These are phyloP conservation scores for Aphanomyces euteiches DNA, from an alignment of 352 stramenopile species.

Conservation along the genomic window DNA sequence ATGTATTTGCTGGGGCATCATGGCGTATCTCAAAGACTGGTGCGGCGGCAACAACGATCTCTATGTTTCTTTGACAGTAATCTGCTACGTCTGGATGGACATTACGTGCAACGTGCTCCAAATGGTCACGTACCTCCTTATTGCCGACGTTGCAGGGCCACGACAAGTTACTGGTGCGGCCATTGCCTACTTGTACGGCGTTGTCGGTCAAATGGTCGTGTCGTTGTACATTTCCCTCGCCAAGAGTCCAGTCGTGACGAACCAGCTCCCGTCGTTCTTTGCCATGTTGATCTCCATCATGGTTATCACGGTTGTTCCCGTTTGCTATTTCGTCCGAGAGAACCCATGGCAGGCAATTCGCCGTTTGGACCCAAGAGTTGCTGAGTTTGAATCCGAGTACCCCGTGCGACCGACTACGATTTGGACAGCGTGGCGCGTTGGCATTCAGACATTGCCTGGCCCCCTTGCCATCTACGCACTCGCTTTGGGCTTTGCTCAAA, in stretches of 20 bases:
- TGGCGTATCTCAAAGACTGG: slow-evolving; percentile 52
- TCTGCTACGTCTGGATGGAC: slow-evolving; percentile 85
- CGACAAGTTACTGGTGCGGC: slow-evolving; percentile 58
- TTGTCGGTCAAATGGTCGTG: slow-evolving; percentile 61
- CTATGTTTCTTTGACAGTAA: slow-evolving; percentile 53
- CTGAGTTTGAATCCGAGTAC: slow-evolving; percentile 1
- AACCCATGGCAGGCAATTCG: slow-evolving; percentile 30
- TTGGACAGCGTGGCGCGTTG: slow-evolving; percentile 32
- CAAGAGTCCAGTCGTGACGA: slow-evolving; percentile 49
- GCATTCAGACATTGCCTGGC: slow-evolving; percentile 43
- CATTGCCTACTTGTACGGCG: slow-evolving; percentile 66
- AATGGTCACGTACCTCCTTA: slow-evolving; percentile 65
- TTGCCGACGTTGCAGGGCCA: slow-evolving; percentile 68
- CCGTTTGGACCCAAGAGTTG: neutral
- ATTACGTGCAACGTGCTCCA: slow-evolving; percentile 77
- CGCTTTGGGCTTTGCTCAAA: slow-evolving; percentile 49
- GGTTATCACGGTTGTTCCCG: slow-evolving; percentile 51
- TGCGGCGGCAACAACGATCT: slow-evolving; percentile 48
- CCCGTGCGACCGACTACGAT: neutral
- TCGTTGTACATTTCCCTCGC: slow-evolving; percentile 62
- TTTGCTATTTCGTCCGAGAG: slow-evolving; percentile 63
- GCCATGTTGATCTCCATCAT: slow-evolving; percentile 68
- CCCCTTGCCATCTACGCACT: slow-evolving; percentile 49
- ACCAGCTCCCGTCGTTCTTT: slow-evolving; percentile 61
- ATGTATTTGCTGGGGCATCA: slow-evolving; percentile 61